Percentiles rank a stretch among this genome's conserved stretches.
phyloP scores from a whole-genome alignment of 129 eudicot species.

The Tanacetum coccineum region DNA sequence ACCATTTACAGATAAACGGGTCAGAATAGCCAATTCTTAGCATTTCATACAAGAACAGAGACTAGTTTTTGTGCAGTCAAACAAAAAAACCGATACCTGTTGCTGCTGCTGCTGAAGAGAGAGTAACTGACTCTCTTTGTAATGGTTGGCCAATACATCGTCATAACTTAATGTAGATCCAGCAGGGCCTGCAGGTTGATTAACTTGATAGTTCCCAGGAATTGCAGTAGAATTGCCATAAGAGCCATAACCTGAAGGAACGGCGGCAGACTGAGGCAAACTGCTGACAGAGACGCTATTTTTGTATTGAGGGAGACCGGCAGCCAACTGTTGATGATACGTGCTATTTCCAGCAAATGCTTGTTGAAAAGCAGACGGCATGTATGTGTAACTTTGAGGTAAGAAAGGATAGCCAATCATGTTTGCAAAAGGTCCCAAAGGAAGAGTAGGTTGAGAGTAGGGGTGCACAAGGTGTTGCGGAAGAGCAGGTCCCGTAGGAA shows the following conservation, averaged over 20 bases:
- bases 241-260: constrained; percentile 78
- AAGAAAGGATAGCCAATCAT: constrained; percentile 83
- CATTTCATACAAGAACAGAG: too few relatives aligned
- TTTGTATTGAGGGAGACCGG: constrained; percentile 72
- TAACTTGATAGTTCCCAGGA: constrained; percentile 74
- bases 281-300: constrained; percentile 72
- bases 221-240: constrained; percentile 63
- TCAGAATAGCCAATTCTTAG: background rate
- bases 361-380: constrained; percentile 95
- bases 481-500: constrained; percentile 68
- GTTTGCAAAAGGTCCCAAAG: constrained; percentile 74
- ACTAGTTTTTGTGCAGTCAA: background rate
- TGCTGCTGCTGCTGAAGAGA: constrained; percentile 71
- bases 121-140: constrained; percentile 76
- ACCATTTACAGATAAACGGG: background rate
- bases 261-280: constrained; percentile 80
- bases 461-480: constrained; percentile 90
- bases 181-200: constrained; percentile 75
- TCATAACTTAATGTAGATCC: constrained; percentile 72
- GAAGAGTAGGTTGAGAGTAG: constrained; percentile 76
- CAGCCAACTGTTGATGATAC: constrained; percentile 80
- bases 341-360: constrained; percentile 78
- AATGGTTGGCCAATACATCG: constrained; percentile 78
- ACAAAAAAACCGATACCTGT: constrained; percentile 55
- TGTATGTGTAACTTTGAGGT: constrained; percentile 79